A percentile compares a stretch with the other conserved stretches of the same genome.
These are phyloP conservation scores for Geotrichum klebahnii DNA, from an alignment of 1,139 yeast genomes.

Conservation along the genomic window DNA sequence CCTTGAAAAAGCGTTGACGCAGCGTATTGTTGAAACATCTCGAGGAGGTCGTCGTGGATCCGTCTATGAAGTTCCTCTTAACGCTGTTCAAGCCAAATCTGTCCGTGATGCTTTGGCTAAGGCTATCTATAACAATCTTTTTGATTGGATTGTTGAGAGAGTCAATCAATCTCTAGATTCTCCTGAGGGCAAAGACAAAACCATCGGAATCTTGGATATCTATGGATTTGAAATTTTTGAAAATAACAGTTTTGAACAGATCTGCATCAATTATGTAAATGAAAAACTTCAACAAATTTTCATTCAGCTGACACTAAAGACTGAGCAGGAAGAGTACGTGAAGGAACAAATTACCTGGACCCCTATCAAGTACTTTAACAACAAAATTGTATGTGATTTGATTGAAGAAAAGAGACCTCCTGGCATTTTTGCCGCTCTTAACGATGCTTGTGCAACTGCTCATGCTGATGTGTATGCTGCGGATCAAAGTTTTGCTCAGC, in stretches of 20 bases:
- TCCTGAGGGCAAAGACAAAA: conserved; percentile 52
- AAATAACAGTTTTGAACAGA: conserved; percentile 92
- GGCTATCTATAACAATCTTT: conserved; percentile 85
- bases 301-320: conserved; percentile 88
- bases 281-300: conserved; percentile 96
- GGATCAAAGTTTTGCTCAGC: conserved; percentile 91
- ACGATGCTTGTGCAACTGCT: conserved; percentile 96
- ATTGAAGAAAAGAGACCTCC: conserved; percentile 95
- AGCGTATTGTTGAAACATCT: conserved; percentile 81
- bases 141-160: conserved; percentile 96
- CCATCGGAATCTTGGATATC: conserved; percentile 93
- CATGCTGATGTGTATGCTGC: conserved; percentile 98
- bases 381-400: conserved; percentile 93
- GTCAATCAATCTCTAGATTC: conserved; percentile 70
- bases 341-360: conserved; percentile 96
- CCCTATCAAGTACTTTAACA: conserved; percentile 93
- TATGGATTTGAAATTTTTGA: conserved; percentile 98
- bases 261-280: conserved; percentile 94
- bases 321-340: conserved; percentile 96
- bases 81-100: conserved; percentile 87
- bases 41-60: conserved; percentile 82
- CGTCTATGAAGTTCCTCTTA: conserved; percentile 89
- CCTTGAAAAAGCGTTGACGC: conserved; percentile 64
- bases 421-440: conserved; percentile 92
- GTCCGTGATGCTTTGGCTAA: conserved; percentile 94